Evolutionary conservation across 306 rosid genomes (phyloP), one percentile per base, ranked within the genome.

Genomic region (Astragalus membranaceus): DNA sequence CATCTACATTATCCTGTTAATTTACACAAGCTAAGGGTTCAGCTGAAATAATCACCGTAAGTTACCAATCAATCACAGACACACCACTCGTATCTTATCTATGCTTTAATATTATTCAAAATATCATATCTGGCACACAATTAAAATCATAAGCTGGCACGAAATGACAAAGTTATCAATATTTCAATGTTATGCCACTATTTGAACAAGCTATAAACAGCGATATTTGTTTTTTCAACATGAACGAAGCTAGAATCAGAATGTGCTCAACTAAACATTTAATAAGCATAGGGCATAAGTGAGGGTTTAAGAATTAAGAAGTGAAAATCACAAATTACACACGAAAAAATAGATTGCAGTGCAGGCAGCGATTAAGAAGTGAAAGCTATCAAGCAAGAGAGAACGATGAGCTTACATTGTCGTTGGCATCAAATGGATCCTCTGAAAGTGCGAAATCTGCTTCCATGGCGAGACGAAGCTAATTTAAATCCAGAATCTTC

Each of bases 361-460:
- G 30, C 30, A 26, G 4, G 30, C 30, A 26, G 30, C 30, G 30
- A 26, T 2, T 26, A 26, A 26, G 30, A 26, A 26, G 2, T 26
- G 26, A 23, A 23, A 23, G 26, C 10, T 39, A 49, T n/a, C 7
- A 48, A n/a, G 71, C 29, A 36, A 56, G 64, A 80, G 64, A 74
- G 71, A 78, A 46, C 58, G 33, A 26, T 52, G 74, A 77, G 78
- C 84, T 81, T 83, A 88, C 98, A 82, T 64, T 73, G 46, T 69
- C 61, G 59, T 76, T 78, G 48, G 78, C 76, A 68, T 84, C 87
- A 65, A 78, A 79, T 50, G 76, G 51, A 20, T 77, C 90, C 3
- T 87, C 92, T 9, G 76, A 81, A 36, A 86, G 36, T 6, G 67
- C 64, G n/a, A 91, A 91, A 75, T 84, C 97, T 83, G 67, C 65